phyloP scores from a whole-genome alignment of 208 protist genomes.

The Phytomonas sp. region DNA sequence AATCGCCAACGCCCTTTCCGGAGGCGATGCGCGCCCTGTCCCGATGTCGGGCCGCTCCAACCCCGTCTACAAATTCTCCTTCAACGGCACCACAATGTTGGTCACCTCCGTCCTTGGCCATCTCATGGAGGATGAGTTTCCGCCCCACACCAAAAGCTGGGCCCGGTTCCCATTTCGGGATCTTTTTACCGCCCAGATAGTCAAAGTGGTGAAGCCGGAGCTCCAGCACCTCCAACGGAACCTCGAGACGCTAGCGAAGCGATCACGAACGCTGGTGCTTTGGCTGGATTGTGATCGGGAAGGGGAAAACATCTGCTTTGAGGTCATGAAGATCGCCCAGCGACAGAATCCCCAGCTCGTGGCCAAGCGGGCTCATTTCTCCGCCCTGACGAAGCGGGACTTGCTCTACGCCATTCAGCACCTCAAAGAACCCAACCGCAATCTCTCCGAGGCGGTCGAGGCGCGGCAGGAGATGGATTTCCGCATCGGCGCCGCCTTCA shows the following conservation, averaged over 20 bases:
- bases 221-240: slow-evolving; percentile 72
- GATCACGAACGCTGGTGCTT: slow-evolving; percentile 79
- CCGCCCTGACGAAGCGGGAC: slow-evolving; percentile 80
- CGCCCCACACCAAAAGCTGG: slow-evolving; percentile 78
- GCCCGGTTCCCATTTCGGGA: slow-evolving; percentile 64
- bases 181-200: slow-evolving; percentile 85
- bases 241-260: slow-evolving; percentile 49
- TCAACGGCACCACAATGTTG: slow-evolving; percentile 78
- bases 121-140: slow-evolving; percentile 92
- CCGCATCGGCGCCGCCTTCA: slow-evolving; percentile 94
- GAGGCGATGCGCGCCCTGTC: slow-evolving; percentile 29
- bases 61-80: slow-evolving; percentile 75
- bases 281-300: slow-evolving; percentile 96
- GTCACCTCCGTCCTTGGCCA: slow-evolving; percentile 97
- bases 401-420: slow-evolving; percentile 72
- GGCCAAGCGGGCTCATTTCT: slow-evolving; percentile 88
- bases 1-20: slow-evolving; percentile 73
- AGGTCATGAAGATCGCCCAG: slow-evolving; percentile 84
- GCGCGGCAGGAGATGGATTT: slow-evolving; percentile 94
- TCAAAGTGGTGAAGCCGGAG: slow-evolving; percentile 71
- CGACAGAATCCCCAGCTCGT: slow-evolving; percentile 33
- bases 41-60: slow-evolving; percentile 62
- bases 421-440: slow-evolving; percentile 77
- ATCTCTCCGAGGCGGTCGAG: slow-evolving; percentile 90
- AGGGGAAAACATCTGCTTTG: slow-evolving; percentile 97